These are phyloP conservation scores for Gossypium lobatum DNA, from an alignment of 441 rosid species.

Conservation along the genomic window DNA sequence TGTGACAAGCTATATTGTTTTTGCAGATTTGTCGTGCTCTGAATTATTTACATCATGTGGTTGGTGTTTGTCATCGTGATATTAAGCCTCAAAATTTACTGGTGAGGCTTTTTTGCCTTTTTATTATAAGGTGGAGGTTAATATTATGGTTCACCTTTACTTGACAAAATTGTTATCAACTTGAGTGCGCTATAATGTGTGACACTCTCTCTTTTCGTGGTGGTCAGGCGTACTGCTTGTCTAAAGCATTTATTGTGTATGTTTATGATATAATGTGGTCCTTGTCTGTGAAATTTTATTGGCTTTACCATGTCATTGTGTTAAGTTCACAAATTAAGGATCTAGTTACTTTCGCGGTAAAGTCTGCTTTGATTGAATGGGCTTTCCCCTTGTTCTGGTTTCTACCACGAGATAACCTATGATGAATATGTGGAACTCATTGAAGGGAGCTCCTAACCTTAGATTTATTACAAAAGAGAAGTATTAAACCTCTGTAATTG, in stretches of 20 bases:
- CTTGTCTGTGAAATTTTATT: neutral
- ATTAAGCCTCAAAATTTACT: slow-evolving; percentile 84
- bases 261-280: neutral
- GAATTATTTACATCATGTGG: slow-evolving; percentile 61
- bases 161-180: neutral
- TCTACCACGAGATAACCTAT: too few relatives aligned
- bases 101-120: slow-evolving; percentile 36
- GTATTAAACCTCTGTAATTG: too few relatives aligned
- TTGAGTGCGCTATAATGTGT: neutral
- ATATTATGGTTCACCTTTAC: neutral
- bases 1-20: slow-evolving; percentile 11
- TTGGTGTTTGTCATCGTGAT: slow-evolving; percentile 86
- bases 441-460: too few relatives aligned
- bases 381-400: too few relatives aligned
- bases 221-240: neutral
- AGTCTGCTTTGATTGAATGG: too few relatives aligned
- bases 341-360: too few relatives aligned
- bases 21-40: slow-evolving; percentile 77
- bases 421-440: too few relatives aligned
- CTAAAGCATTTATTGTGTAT: neutral
- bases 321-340: too few relatives aligned
- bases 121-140: neutral
- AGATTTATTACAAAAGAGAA: too few relatives aligned
- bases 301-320: neutral
- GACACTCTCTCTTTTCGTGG: neutral